These are phyloP conservation scores for Skeletonema grethae DNA, from an alignment of 108 stramenopile genomes.

Conservation along the genomic window DNA sequence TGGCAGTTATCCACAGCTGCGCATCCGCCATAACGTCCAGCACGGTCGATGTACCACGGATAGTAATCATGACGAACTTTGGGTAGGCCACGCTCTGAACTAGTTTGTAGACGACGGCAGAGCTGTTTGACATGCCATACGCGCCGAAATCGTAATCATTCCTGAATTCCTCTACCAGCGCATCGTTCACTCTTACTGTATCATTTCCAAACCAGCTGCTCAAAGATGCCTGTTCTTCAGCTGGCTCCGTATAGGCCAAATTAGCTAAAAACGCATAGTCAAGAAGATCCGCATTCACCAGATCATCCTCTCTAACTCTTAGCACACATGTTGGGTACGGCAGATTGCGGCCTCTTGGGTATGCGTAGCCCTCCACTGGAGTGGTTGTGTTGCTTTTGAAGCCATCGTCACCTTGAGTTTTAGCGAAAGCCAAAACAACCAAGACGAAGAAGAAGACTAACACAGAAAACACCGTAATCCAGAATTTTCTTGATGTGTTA, in stretches of 20 bases:
- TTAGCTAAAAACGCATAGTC: constrained; percentile 59
- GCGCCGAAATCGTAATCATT: background rate
- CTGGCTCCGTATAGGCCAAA: constrained; percentile 48
- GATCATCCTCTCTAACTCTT: constrained; percentile 16
- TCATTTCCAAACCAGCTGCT: constrained; percentile 64
- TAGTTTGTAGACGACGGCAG: constrained; percentile 59
- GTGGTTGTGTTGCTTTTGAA: constrained; percentile 7
- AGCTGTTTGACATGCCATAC: constrained; percentile 6
- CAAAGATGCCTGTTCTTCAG: constrained; percentile 24
- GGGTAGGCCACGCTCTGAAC: constrained; percentile 37
- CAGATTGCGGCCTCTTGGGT: constrained; percentile 11
- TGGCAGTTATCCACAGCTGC: constrained; percentile 75
- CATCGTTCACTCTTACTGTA: constrained; percentile 40
- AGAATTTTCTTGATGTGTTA: constrained; percentile 24
- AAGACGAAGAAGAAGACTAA: constrained; percentile 31
- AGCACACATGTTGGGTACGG: constrained; percentile 40
- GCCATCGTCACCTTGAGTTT: constrained; percentile 3
- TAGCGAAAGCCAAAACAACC: constrained; percentile 15
- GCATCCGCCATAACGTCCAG: constrained; percentile 72
- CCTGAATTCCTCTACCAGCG: constrained; percentile 51
- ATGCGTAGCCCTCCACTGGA: constrained; percentile 24
- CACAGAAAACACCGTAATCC: constrained; percentile 11
- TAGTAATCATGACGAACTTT: constrained; percentile 50
- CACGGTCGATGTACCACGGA: constrained; percentile 66
- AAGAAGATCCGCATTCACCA: constrained; percentile 18